These are phyloP conservation scores for Dryas octopetala DNA, from an alignment of 306 rosid species.

Conservation along the genomic window DNA sequence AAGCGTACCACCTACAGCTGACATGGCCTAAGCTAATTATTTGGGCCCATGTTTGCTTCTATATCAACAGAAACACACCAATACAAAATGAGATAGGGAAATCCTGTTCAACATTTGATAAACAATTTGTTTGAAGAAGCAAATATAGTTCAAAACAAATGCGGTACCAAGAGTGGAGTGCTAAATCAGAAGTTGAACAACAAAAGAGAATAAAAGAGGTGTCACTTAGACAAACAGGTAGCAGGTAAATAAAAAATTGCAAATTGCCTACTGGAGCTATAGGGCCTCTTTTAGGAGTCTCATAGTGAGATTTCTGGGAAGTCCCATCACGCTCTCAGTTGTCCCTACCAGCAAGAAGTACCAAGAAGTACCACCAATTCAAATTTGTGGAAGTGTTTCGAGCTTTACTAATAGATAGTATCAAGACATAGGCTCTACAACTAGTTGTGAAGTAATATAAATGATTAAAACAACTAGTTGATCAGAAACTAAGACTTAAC, in stretches of 20 bases:
- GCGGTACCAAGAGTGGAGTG: no score
- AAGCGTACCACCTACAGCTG: no score
- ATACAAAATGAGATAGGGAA: neutral
- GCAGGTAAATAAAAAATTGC: neutral
- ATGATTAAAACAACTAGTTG: no score
- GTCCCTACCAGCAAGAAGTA: conserved; percentile 74
- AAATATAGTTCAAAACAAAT: neutral
- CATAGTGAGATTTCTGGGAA: conserved; percentile 73
- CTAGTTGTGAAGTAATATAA: no score
- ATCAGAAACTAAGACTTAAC: no score
- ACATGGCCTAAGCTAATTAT: no score
- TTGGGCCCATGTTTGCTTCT: no score
- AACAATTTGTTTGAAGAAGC: neutral
- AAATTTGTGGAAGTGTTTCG: neutral
- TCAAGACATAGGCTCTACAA: neutral
- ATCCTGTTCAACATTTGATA: neutral
- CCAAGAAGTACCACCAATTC: conserved; percentile 8
- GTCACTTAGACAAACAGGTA: neutral
- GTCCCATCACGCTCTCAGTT: conserved; percentile 96
- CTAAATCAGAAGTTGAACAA: neutral
- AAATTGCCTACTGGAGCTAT: conserved; percentile 26
- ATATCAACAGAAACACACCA: no score
- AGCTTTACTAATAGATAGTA: no score
- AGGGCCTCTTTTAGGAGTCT: conserved; percentile 68
- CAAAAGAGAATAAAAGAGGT: neutral